These are phyloP conservation scores for Scedosporium aurantiacum DNA, from an alignment of 2,329 filamentous ascomycete species.

Conservation along the genomic window DNA sequence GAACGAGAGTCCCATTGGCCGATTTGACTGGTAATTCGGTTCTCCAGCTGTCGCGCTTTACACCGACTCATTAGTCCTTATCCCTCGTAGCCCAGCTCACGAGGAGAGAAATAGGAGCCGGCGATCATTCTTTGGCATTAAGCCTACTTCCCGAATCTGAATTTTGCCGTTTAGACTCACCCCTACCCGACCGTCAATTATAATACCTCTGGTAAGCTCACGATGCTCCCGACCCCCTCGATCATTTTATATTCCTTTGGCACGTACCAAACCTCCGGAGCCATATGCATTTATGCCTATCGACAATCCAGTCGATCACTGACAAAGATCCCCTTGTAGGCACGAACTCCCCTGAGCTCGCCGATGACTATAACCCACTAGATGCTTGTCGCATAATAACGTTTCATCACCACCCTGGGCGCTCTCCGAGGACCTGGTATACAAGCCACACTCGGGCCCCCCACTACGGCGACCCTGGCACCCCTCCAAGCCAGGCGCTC, in stretches of 20 bases:
- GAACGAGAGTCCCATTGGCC: no score
- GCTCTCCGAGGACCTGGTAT: slow-evolving; percentile 8
- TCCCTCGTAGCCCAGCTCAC: no score
- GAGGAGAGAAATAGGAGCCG: no score
- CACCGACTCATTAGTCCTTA: no score
- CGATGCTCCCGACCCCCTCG: not conserved
- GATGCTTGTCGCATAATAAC: slow-evolving; percentile 15
- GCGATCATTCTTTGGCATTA: no score
- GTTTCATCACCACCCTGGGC: slow-evolving; percentile 14
- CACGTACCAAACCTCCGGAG: not conserved
- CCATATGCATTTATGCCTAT: not conserved
- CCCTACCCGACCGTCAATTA: not conserved
- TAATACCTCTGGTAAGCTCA: not conserved
- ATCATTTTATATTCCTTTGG: not conserved
- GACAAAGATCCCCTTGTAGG: not conserved
- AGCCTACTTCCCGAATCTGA: no score
- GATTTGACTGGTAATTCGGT: no score
- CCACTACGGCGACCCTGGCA: slow-evolving; percentile 7
- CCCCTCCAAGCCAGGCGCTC: slow-evolving; percentile 1
- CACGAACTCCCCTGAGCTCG: not conserved
- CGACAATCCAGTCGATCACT: slow-evolving; percentile 1
- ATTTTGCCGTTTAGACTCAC: not conserved
- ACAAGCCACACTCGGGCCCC: slow-evolving; percentile 7
- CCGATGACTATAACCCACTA: not conserved
- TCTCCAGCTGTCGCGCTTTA: no score